phyloP scores from a whole-genome alignment of 1,139 yeast genomes.

The Geotrichum carabidarum region DNA sequence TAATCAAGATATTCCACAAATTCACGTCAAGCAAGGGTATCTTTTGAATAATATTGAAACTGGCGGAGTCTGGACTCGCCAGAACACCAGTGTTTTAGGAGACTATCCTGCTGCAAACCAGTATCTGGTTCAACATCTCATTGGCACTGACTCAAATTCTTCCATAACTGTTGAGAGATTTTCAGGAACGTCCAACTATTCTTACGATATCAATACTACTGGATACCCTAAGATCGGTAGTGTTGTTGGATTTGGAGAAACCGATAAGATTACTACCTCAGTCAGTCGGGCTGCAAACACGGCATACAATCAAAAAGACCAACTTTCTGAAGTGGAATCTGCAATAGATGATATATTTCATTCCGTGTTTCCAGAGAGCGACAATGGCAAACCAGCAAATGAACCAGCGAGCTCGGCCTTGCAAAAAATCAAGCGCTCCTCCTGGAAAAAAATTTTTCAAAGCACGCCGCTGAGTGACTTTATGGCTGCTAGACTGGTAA shows the following conservation, averaged over 20 bases:
- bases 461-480: too few relatives aligned
- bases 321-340: constrained; percentile 1
- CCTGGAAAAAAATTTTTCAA: too few relatives aligned
- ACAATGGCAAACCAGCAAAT: too few relatives aligned
- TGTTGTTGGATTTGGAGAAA: constrained; percentile 9
- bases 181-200: constrained; percentile 5
- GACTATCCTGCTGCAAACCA: constrained; percentile 12
- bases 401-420: too few relatives aligned
- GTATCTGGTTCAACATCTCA: constrained; percentile 10
- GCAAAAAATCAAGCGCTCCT: too few relatives aligned
- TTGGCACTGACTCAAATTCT: not conserved
- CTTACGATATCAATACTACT: not conserved
- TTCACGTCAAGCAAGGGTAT: constrained; percentile 16
- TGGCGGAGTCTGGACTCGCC: constrained; percentile 17
- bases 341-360: constrained; percentile 15
- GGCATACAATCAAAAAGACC: constrained; percentile 6
- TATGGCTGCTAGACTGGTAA: too few relatives aligned
- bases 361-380: constrained; percentile 6
- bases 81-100: constrained; percentile 11
- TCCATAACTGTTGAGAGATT: constrained; percentile 7
- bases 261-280: constrained; percentile 13
- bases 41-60: constrained; percentile 8
- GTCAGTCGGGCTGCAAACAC: constrained; percentile 15
- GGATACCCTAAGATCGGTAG: constrained; percentile 10
- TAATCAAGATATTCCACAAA: constrained; percentile 1